These are phyloP conservation scores for Pseudogymnoascus sp. DNA, from an alignment of 2,329 filamentous ascomycete species.

Conservation along the genomic window DNA sequence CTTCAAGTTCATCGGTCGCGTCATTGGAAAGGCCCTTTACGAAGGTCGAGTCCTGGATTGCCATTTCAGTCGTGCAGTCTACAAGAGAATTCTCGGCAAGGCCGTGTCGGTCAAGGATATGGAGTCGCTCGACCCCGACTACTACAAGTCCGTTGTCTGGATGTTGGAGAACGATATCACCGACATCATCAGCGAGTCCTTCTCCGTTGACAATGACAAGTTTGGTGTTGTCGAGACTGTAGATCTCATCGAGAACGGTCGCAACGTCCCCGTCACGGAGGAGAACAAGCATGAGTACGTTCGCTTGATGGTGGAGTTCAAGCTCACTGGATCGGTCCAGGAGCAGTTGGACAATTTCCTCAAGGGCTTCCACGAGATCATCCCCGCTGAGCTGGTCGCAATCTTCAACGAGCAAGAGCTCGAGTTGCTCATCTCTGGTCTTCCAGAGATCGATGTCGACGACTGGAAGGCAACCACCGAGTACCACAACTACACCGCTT, in stretches of 20 bases:
- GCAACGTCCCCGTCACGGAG: constrained; percentile 88
- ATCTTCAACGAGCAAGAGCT: constrained; percentile 99
- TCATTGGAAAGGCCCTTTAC: constrained; percentile 97
- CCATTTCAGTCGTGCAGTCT: constrained; percentile 97
- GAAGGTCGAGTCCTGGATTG: constrained; percentile 94
- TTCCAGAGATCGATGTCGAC: constrained; percentile 95
- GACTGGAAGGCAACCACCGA: constrained; percentile 99
- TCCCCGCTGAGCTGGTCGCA: constrained; percentile 84
- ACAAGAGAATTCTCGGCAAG: constrained; percentile 94
- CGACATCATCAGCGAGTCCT: constrained; percentile 93
- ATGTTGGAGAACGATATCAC: constrained; percentile 99
- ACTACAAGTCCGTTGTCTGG: constrained; percentile 98
- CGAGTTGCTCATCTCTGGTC: constrained; percentile 89
- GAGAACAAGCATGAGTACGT: constrained; percentile 99
- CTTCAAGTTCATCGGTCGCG: constrained; percentile 98
- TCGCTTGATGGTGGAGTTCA: constrained; percentile 88
- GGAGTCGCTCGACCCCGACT: constrained; percentile 96
- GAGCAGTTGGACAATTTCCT: constrained; percentile 93
- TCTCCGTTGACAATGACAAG: constrained; percentile 87
- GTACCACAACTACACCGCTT: constrained; percentile 94
- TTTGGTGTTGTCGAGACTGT: constrained; percentile 86
- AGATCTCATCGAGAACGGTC: constrained; percentile 80
- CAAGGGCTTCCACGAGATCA: constrained; percentile 94
- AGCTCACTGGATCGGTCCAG: constrained; percentile 82
- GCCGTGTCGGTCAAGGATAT: constrained; percentile 97